Conservation (phyloP, 768 basidiomycete species). For the Podaxis mareebaensis region DNA sequence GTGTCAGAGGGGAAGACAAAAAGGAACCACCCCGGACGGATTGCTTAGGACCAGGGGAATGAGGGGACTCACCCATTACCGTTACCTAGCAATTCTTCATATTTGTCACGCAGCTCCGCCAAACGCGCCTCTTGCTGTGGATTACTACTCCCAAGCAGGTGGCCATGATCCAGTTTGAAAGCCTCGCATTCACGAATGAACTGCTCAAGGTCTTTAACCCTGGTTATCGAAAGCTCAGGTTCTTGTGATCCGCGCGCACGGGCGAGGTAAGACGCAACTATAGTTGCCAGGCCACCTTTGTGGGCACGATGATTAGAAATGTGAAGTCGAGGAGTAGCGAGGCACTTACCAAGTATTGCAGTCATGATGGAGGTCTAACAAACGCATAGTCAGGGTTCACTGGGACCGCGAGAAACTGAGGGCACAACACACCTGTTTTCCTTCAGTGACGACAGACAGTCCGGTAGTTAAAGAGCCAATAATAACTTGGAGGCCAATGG, state of each 20-base stretch:
- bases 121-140: conserved; percentile 35
- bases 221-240: conserved; percentile 58
- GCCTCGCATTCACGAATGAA: conserved; percentile 64
- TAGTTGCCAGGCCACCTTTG: conserved; percentile 63
- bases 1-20: neutral
- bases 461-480: conserved; percentile 70
- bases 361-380: conserved; percentile 37
- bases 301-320: conserved; percentile 1
- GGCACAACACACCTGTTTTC: conserved; percentile 36
- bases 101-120: conserved; percentile 22
- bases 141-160: conserved; percentile 27
- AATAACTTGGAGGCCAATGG: conserved; percentile 63
- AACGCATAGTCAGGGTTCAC: neutral
- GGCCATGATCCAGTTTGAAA: conserved; percentile 59
- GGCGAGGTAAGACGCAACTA: conserved; percentile 73
- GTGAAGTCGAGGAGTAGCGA: neutral
- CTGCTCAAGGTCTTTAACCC: conserved; percentile 62
- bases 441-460: conserved; percentile 43
- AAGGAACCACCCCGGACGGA: too few species aligned
- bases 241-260: conserved; percentile 69
- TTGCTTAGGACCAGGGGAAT: neutral
- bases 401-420: neutral
- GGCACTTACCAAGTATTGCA: conserved; percentile 36
- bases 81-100: conserved; percentile 33
- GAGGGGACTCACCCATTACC: conserved; percentile 24